phyloP scores from a whole-genome alignment of 345 rosid genomes.

The Rhizophora mangle region DNA sequence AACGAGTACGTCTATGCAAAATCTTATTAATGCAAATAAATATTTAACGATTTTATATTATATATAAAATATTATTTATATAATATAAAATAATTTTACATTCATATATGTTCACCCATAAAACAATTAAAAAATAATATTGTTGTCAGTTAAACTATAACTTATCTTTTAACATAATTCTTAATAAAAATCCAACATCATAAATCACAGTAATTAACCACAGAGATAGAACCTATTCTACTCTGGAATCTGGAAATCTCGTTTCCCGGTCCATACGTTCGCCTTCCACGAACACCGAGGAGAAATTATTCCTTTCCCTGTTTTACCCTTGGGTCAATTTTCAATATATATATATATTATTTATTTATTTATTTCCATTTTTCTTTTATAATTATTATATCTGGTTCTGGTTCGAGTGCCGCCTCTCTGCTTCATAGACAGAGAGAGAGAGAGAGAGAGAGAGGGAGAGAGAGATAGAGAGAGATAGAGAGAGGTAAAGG shows the following conservation, averaged over 20 bases:
- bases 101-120: too few species aligned
- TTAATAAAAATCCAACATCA: too few species aligned
- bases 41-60: too few species aligned
- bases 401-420: slow-evolving; percentile 15
- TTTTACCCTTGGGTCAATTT: slow-evolving; percentile 28
- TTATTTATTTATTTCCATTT: neutral
- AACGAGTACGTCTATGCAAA: too few species aligned
- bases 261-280: slow-evolving; percentile 52
- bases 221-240: too few species aligned
- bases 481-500: slow-evolving; percentile 22
- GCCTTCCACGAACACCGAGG: slow-evolving; percentile 52
- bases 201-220: too few species aligned
- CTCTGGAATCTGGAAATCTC: slow-evolving; percentile 33
- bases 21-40: too few species aligned
- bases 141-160: too few species aligned
- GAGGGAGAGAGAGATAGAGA: slow-evolving; percentile 14
- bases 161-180: too few species aligned
- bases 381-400: neutral
- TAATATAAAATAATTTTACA: too few species aligned
- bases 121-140: too few species aligned
- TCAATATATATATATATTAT: neutral
- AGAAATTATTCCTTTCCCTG: slow-evolving; percentile 20
- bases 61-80: too few species aligned
- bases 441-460: slow-evolving; percentile 26
- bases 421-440: neutral